These are phyloP conservation scores for Neonectria coccinea DNA, from an alignment of 2,329 filamentous ascomycete species.

Conservation along the genomic window DNA sequence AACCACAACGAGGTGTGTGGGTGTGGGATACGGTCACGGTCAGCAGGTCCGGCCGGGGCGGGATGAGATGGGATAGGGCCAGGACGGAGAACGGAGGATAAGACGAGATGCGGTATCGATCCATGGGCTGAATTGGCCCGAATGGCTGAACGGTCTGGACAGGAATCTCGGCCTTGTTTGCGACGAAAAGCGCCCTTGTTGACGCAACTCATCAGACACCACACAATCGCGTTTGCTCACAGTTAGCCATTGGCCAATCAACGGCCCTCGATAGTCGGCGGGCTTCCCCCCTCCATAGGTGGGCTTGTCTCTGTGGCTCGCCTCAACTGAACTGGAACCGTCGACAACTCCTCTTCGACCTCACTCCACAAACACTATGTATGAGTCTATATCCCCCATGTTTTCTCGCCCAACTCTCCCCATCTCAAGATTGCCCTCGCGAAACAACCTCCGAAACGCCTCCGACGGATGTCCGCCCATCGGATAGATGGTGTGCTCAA, in stretches of 20 bases:
- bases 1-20: constrained; percentile 28
- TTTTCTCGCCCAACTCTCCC: constrained; percentile 27
- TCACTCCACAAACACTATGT: constrained; percentile 19
- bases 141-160: constrained; percentile 15
- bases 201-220: constrained; percentile 41
- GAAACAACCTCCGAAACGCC: constrained; percentile 1
- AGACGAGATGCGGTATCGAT: constrained; percentile 21
- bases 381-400: constrained; percentile 29
- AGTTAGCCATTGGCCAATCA: constrained; percentile 50
- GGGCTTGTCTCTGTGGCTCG: constrained; percentile 35
- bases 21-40: constrained; percentile 30
- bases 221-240: constrained; percentile 38
- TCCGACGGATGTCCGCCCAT: constrained; percentile 3
- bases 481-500: constrained; percentile 23
- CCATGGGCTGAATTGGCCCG: constrained; percentile 18
- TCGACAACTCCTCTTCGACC: constrained; percentile 27
- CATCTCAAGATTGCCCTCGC: background rate
- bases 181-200: constrained; percentile 41
- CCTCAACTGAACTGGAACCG: constrained; percentile 33
- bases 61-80: constrained; percentile 35
- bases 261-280: constrained; percentile 43
- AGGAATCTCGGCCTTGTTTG: constrained; percentile 41
- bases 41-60: constrained; percentile 35
- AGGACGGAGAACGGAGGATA: constrained; percentile 8
- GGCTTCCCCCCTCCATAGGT: constrained; percentile 29